A percentile compares a stretch with the other conserved stretches of the same genome.
Evolutionary conservation across 1,139 yeast genomes (phyloP).

Genomic region (Geotrichum klebahnii): DNA sequence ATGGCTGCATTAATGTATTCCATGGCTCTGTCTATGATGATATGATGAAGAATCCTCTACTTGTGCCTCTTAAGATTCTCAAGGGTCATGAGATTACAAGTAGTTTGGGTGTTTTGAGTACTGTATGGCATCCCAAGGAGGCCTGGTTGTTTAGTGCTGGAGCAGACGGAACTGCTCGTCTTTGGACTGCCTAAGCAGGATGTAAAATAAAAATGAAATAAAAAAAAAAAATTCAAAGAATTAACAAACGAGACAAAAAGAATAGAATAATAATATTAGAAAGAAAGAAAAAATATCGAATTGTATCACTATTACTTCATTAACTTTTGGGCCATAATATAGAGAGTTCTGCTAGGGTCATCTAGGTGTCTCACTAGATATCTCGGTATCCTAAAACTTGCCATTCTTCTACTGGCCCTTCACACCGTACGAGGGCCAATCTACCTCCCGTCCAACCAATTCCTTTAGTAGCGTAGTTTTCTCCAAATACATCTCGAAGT

Average conservation of each 20-base stretch:
- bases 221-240: neutral
- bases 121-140: conserved; percentile 95
- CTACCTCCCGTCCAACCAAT: conserved; percentile 64
- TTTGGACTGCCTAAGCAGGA: conserved; percentile 96
- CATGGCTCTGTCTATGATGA: conserved; percentile 97
- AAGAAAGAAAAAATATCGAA: neutral
- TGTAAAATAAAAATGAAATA: too few species aligned
- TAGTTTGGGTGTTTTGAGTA: conserved; percentile 84
- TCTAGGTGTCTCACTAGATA: conserved; percentile 19
- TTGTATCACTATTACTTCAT: neutral
- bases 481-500: conserved; percentile 61
- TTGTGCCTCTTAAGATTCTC: conserved; percentile 92
- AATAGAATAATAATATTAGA: neutral
- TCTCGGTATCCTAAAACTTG: conserved; percentile 51
- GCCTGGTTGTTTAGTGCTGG: conserved; percentile 99
- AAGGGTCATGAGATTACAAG: conserved; percentile 82
- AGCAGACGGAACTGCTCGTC: conserved; percentile 92
- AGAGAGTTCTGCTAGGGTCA: neutral
- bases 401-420: conserved; percentile 75
- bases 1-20: conserved; percentile 88
- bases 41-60: conserved; percentile 87
- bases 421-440: conserved; percentile 64
- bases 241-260: neutral
- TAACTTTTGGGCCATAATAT: conserved; percentile 1
- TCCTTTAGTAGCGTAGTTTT: conserved; percentile 43